Evolutionary conservation across 176 grass and related monocot genomes (phyloP).

Genomic region (Tillandsia fasciculata): DNA sequence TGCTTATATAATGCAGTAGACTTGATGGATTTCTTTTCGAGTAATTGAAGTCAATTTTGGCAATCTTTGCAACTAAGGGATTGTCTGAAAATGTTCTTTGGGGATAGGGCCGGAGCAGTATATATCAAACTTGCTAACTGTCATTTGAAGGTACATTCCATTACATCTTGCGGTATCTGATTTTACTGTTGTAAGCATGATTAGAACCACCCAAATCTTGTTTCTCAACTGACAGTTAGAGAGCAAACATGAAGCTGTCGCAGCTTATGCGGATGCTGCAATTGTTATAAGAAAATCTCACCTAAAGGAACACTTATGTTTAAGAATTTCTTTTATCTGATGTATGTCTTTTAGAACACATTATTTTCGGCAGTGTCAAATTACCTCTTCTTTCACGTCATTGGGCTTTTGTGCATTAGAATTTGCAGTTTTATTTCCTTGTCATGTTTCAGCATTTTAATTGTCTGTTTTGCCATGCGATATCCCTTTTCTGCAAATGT

Average conservation of each 20-base stretch:
- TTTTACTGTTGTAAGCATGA: constrained; percentile 10
- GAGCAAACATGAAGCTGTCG: constrained; percentile 84
- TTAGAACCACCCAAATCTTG: not conserved
- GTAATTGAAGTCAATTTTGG: not conserved
- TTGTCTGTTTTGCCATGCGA: not conserved
- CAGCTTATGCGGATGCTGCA: constrained; percentile 66
- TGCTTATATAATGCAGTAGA: not conserved
- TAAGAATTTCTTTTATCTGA: not conserved
- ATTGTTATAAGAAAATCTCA: constrained; percentile 94
- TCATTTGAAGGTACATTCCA: constrained; percentile 56
- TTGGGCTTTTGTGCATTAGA: no score
- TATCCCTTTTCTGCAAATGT: constrained; percentile 50
- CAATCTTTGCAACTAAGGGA: not conserved
- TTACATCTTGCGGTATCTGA: constrained; percentile 14
- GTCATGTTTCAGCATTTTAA: not conserved
- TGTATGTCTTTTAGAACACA: not conserved
- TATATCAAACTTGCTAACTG: constrained; percentile 84
- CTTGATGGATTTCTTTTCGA: not conserved
- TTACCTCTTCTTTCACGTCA: no score
- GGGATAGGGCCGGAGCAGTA: constrained; percentile 73
- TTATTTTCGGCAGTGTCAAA: not conserved
- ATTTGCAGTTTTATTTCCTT: not conserved
- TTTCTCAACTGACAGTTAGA: constrained; percentile 40
- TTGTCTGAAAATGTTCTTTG: constrained; percentile 7
- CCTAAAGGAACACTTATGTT: constrained; percentile 35